Evolutionary conservation across 2,329 filamentous ascomycete species (phyloP).

Genomic region (Arthrobotrys conoides): DNA sequence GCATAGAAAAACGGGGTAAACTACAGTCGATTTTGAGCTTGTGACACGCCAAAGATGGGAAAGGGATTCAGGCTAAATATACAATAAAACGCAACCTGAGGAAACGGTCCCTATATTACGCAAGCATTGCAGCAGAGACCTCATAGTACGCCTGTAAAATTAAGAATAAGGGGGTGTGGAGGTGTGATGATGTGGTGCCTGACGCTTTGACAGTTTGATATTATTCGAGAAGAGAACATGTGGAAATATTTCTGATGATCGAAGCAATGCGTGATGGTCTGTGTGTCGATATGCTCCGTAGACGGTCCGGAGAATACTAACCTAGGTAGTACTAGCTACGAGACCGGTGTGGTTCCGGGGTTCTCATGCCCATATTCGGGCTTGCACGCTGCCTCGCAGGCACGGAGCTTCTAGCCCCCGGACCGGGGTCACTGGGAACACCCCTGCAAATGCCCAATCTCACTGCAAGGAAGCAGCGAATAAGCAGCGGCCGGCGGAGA

Average conservation of each 20-base stretch:
- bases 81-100: slow-evolving; percentile 49
- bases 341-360: not conserved
- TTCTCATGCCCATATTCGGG: not conserved
- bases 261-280: slow-evolving; percentile 27
- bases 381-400: not conserved
- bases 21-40: slow-evolving; percentile 17
- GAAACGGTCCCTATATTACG: slow-evolving; percentile 50
- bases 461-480: slow-evolving; percentile 10
- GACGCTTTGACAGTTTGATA: slow-evolving; percentile 50
- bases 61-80: slow-evolving; percentile 51
- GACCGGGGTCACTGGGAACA: slow-evolving; percentile 15
- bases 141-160: not conserved
- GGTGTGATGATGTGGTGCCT: slow-evolving; percentile 39
- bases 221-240: slow-evolving; percentile 20
- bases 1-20: slow-evolving; percentile 16
- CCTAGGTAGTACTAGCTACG: not conserved
- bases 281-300: slow-evolving; percentile 32
- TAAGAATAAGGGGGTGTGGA: slow-evolving; percentile 30
- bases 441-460: slow-evolving; percentile 11
- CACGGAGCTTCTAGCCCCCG: slow-evolving; percentile 20
- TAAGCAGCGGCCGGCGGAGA: slow-evolving; percentile 46
- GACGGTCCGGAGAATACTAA: slow-evolving; percentile 20
- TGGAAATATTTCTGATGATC: slow-evolving; percentile 31
- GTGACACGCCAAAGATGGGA: slow-evolving; percentile 14
- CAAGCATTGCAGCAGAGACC: slow-evolving; percentile 43